phyloP scores from a whole-genome alignment of 2,329 filamentous ascomycete genomes.

The Pseudopithomyces maydicus region DNA sequence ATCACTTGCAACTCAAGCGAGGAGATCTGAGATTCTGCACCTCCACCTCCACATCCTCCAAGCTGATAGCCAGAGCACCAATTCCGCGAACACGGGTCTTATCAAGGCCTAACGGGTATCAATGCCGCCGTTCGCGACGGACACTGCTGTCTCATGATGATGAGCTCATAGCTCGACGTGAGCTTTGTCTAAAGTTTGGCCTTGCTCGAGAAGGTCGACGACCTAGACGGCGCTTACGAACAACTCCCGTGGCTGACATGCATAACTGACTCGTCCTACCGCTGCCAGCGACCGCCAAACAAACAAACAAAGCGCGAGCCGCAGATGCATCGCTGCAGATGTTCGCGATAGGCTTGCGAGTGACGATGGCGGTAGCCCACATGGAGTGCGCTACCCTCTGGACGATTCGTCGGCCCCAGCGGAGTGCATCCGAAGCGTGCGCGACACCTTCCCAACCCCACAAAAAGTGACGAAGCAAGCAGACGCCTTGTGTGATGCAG shows the following conservation, averaged over 20 bases:
- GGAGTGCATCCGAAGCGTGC: constrained; percentile 32
- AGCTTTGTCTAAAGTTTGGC: not conserved
- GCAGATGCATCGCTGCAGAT: no score
- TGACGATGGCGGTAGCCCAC: no score
- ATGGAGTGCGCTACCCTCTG: no score
- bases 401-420: not conserved
- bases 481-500: constrained; percentile 26
- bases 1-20: constrained; percentile 4
- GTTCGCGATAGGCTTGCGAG: no score
- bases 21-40: not conserved
- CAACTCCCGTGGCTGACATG: constrained; percentile 6
- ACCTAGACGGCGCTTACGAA: not conserved
- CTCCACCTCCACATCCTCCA: not conserved
- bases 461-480: constrained; percentile 43
- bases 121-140: not conserved
- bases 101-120: not conserved
- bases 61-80: not conserved
- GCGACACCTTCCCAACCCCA: constrained; percentile 35
- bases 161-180: constrained; percentile 3
- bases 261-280: not conserved
- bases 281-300: no score
- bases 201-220: not conserved
- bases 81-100: not conserved
- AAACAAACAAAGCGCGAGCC: no score
- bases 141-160: not conserved